A percentile compares a stretch with the other conserved stretches of the same genome.
These are phyloP conservation scores for Arthrobotrys sphaeroides DNA, from an alignment of 2,329 filamentous ascomycete species.

Conservation along the genomic window DNA sequence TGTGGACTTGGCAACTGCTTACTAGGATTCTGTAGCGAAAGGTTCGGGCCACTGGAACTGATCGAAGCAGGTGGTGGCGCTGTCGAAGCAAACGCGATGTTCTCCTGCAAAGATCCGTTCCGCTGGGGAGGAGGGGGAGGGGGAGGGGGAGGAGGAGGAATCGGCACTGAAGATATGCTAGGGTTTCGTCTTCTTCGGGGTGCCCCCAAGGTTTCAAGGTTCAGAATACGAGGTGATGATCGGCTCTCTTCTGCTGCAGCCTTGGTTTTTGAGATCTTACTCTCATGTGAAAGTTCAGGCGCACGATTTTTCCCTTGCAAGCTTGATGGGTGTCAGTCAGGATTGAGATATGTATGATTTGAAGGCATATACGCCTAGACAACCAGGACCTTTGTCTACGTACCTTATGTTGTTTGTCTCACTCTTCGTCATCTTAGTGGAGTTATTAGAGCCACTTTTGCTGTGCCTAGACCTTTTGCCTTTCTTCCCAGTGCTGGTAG, in stretches of 20 bases:
- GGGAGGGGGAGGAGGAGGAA: no score
- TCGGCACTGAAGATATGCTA: not conserved
- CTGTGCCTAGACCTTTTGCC: conserved; percentile 4
- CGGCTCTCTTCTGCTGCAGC: not conserved
- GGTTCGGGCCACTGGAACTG: not conserved
- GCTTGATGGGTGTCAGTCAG: conserved; percentile 1
- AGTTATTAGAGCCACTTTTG: conserved; percentile 17
- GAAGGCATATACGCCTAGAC: not conserved
- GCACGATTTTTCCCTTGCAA: not conserved
- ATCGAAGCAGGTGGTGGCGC: not conserved
- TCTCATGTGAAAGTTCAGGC: not conserved
- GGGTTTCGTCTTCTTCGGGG: not conserved
- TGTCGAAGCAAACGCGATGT: not conserved
- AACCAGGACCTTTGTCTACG: not conserved
- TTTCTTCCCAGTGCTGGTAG: not conserved
- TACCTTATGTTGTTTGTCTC: conserved; percentile 7
- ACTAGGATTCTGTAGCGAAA: not conserved
- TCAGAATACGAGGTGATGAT: not conserved
- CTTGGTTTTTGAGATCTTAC: not conserved
- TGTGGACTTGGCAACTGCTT: not conserved
- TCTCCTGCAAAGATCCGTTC: not conserved
- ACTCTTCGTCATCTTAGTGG: conserved; percentile 8
- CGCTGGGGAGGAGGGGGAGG: not conserved
- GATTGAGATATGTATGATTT: not conserved
- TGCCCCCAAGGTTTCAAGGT: not conserved